phyloP scores from a whole-genome alignment of 257 asterid genomes.

The Salvia rosmarinus region DNA sequence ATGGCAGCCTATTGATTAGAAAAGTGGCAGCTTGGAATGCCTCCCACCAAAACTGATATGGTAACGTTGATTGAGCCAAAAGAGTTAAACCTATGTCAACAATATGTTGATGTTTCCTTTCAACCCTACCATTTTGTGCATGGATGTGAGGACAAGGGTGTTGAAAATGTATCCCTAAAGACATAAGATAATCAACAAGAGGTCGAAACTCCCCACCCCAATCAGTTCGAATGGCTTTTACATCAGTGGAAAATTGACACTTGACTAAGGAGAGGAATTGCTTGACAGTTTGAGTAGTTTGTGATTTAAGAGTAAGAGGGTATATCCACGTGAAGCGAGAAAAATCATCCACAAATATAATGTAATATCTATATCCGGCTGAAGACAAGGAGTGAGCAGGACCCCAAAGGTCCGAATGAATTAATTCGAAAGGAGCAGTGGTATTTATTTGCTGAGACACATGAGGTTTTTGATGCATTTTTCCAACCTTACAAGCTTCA shows the following conservation, averaged over 20 bases:
- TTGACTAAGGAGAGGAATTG: not conserved
- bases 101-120: conserved; percentile 1
- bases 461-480: not conserved
- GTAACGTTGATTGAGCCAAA: not conserved
- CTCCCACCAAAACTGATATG: no score
- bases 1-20: no score
- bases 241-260: not conserved
- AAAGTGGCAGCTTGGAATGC: no score
- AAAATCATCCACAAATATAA: not conserved
- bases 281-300: not conserved
- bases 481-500: not conserved
- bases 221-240: not conserved
- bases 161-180: not conserved
- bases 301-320: not conserved
- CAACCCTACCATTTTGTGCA: not conserved
- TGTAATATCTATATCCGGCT: not conserved
- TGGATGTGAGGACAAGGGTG: not conserved
- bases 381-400: not conserved
- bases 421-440: not conserved
- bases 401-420: not conserved
- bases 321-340: not conserved
- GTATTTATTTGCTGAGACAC: not conserved
- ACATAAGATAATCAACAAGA: not conserved
- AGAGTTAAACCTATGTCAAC: not conserved
- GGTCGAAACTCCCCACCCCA: not conserved